Evolutionary conservation across 129 eudicot species (phyloP).

Genomic region (Lactuca sativa): DNA sequence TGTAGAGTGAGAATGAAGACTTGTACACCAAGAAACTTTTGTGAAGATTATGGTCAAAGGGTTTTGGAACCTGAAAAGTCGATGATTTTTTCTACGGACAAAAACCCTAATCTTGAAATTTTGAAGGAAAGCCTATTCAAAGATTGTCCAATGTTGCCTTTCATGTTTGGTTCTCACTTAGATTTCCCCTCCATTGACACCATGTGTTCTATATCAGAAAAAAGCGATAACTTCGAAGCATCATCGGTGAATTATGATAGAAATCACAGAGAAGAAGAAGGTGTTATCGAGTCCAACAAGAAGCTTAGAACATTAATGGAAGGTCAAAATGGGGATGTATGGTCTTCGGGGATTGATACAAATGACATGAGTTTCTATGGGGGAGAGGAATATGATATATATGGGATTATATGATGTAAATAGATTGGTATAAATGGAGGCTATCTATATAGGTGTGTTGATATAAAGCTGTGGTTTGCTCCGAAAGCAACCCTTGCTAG

Average conservation of each 20-base stretch:
- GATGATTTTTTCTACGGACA: slow-evolving; percentile 1
- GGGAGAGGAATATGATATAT: slow-evolving; percentile 20
- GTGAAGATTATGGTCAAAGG: slow-evolving; percentile 30
- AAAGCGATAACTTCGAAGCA: neutral
- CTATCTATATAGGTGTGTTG: slow-evolving; percentile 16
- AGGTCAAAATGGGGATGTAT: slow-evolving; percentile 12
- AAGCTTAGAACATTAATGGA: slow-evolving; percentile 21
- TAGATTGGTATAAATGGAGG: neutral
- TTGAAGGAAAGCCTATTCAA: slow-evolving; percentile 28
- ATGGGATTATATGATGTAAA: slow-evolving; percentile 26
- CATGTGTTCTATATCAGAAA: slow-evolving; percentile 29
- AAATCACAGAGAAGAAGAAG: slow-evolving; percentile 20
- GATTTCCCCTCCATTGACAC: slow-evolving; percentile 28
- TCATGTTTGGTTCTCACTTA: slow-evolving; percentile 40
- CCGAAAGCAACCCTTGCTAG: slow-evolving; percentile 32
- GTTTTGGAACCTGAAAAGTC: slow-evolving; percentile 22
- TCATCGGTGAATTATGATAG: slow-evolving; percentile 4
- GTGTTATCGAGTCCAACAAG: slow-evolving; percentile 18
- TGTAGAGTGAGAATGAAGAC: slow-evolving; percentile 46
- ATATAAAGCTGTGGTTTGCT: slow-evolving; percentile 27
- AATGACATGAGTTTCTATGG: slow-evolving; percentile 18
- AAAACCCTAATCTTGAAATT: slow-evolving; percentile 25
- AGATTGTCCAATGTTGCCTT: slow-evolving; percentile 51
- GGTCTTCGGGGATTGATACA: slow-evolving; percentile 4
- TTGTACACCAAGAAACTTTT: slow-evolving; percentile 32